These are phyloP conservation scores for Baorangia bicolor DNA, from an alignment of 768 basidiomycete species.

Conservation along the genomic window DNA sequence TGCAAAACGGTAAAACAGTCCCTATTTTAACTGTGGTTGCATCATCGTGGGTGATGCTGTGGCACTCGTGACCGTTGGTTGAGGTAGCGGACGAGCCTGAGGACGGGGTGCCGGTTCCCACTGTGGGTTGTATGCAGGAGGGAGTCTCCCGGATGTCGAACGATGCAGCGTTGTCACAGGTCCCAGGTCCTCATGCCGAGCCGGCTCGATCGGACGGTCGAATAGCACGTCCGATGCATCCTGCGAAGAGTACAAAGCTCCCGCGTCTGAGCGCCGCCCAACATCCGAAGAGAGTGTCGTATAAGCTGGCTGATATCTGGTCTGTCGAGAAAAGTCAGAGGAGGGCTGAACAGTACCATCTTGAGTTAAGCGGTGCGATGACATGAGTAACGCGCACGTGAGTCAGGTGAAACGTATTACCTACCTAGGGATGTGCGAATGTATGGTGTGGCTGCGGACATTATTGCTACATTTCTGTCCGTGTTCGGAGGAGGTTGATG, in stretches of 20 bases:
- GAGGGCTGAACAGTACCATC: background rate
- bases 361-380: background rate
- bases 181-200: background rate
- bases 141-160: background rate
- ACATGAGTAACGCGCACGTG: background rate
- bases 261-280: background rate
- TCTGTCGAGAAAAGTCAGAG: background rate
- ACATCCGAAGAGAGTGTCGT: background rate
- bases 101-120: background rate
- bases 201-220: background rate
- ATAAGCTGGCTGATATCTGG: background rate
- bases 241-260: background rate
- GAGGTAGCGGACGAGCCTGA: background rate
- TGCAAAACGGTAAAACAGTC: too few relatives aligned
- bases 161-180: background rate
- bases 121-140: background rate
- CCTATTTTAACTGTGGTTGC: background rate
- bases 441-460: background rate
- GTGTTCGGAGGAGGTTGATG: background rate
- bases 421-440: background rate
- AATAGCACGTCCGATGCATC: background rate
- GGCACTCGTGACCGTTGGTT: background rate
- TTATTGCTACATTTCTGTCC: too few relatives aligned
- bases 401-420: background rate
- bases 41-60: background rate